phyloP scores from a whole-genome alignment of 306 rosid genomes.

The Cucurbita argyrosperma region DNA sequence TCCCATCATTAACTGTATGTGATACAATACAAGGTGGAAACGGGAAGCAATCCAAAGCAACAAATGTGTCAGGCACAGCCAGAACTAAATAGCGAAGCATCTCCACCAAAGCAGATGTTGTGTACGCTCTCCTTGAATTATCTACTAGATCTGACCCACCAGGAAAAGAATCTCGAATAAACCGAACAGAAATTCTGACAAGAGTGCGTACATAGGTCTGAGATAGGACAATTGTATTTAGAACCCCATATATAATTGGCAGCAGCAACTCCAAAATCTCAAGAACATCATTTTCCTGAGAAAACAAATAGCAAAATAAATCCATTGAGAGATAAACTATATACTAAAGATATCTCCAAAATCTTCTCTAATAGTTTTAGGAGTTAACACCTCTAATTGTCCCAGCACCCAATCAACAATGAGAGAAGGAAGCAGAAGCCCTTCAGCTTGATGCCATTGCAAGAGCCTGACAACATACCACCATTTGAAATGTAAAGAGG shows the following conservation, averaged over 20 bases:
- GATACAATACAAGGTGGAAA: slow-evolving; percentile 58
- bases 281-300: slow-evolving; percentile 68
- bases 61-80: slow-evolving; percentile 84
- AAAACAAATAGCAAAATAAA: slow-evolving; percentile 10
- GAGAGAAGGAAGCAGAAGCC: slow-evolving; percentile 70
- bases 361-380: not conserved
- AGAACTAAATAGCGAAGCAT: slow-evolving; percentile 76
- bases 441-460: slow-evolving; percentile 93
- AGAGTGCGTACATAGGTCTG: slow-evolving; percentile 79
- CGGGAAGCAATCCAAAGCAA: slow-evolving; percentile 89
- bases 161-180: slow-evolving; percentile 68
- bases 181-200: slow-evolving; percentile 58
- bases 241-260: slow-evolving; percentile 76
- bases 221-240: slow-evolving; percentile 71
- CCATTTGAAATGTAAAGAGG: slow-evolving; percentile 84
- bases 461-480: slow-evolving; percentile 80
- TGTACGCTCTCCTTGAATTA: slow-evolving; percentile 78
- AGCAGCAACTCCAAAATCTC: slow-evolving; percentile 75
- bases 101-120: slow-evolving; percentile 63
- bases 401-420: slow-evolving; percentile 85
- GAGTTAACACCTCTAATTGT: slow-evolving; percentile 58
- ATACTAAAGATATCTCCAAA: not conserved
- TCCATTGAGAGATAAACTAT: slow-evolving; percentile 7
- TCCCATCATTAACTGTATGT: slow-evolving; percentile 53
- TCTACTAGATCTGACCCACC: slow-evolving; percentile 96